These are phyloP conservation scores for Pichia manshurica DNA, from an alignment of 805 yeast species.

Conservation along the genomic window DNA sequence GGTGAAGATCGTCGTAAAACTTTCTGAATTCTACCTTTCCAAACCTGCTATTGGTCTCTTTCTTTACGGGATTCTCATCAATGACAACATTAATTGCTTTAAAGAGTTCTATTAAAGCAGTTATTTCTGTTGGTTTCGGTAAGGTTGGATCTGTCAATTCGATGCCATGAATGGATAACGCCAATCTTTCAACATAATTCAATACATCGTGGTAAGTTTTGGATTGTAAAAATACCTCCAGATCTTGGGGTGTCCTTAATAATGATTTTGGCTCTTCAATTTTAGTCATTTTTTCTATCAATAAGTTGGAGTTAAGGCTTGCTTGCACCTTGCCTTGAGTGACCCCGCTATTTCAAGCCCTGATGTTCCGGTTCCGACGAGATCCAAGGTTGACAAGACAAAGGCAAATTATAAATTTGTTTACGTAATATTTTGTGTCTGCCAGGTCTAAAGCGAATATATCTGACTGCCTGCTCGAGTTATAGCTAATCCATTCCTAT, in stretches of 20 bases:
- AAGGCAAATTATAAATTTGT: too few relatives aligned
- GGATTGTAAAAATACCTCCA: slow-evolving; percentile 54
- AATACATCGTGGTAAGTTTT: slow-evolving; percentile 45
- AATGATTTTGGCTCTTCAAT: slow-evolving; percentile 19
- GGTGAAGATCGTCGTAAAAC: slow-evolving; percentile 62
- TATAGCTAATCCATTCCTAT: too few relatives aligned
- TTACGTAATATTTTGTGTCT: too few relatives aligned
- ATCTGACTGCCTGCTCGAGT: too few relatives aligned
- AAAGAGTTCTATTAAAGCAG: slow-evolving; percentile 37
- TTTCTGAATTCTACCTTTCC: slow-evolving; percentile 87
- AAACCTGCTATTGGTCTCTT: slow-evolving; percentile 69
- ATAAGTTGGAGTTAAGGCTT: too few relatives aligned
- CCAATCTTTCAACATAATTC: slow-evolving; percentile 51
- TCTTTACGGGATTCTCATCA: slow-evolving; percentile 57
- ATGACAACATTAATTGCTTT: slow-evolving; percentile 41
- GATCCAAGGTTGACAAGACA: too few relatives aligned
- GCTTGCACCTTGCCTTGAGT: too few relatives aligned
- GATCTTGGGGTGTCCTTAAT: slow-evolving; percentile 40
- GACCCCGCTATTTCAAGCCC: too few relatives aligned
- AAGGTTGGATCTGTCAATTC: slow-evolving; percentile 22
- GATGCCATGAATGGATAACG: slow-evolving; percentile 49
- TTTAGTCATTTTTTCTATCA: not conserved
- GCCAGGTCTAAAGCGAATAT: too few relatives aligned
- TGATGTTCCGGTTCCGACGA: too few relatives aligned
- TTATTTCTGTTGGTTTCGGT: slow-evolving; percentile 16